Evolutionary conservation across 768 basidiomycete genomes (phyloP).

Genomic region (Leccinum longicurvipes): DNA sequence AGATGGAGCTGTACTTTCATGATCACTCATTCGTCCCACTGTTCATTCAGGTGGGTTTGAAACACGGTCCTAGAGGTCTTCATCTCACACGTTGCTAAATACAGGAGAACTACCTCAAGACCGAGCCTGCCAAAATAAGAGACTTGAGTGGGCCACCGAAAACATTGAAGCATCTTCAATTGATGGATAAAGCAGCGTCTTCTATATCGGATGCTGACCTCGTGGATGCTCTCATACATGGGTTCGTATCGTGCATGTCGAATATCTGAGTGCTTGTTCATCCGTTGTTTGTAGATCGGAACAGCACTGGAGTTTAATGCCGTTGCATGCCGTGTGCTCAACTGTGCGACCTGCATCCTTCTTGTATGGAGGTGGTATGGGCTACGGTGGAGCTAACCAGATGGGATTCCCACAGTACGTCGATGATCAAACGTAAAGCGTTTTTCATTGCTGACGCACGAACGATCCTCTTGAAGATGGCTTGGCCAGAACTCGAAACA

Average conservation of each 20-base stretch:
- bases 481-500: conserved; percentile 97
- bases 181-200: conserved; percentile 86
- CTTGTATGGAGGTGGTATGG: conserved; percentile 69
- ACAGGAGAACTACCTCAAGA: conserved; percentile 91
- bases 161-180: conserved; percentile 65
- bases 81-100: conserved; percentile 26
- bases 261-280: not conserved
- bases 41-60: conserved; percentile 76
- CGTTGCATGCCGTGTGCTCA: conserved; percentile 87
- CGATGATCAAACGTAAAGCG: not conserved
- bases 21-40: conserved; percentile 93
- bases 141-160: conserved; percentile 61
- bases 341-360: conserved; percentile 84
- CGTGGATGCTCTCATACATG: conserved; percentile 90
- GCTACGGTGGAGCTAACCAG: conserved; percentile 62
- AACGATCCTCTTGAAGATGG: conserved; percentile 64
- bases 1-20: conserved; percentile 96
- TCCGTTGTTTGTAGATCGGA: conserved; percentile 58
- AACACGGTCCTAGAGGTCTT: not conserved
- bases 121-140: conserved; percentile 60
- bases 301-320: conserved; percentile 96
- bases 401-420: conserved; percentile 84
- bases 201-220: conserved; percentile 95
- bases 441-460: not conserved
- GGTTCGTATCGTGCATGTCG: conserved; percentile 43